Conservation (phyloP, 176 grass and related monocot genomes). For the Rhynchospora pubera region DNA sequence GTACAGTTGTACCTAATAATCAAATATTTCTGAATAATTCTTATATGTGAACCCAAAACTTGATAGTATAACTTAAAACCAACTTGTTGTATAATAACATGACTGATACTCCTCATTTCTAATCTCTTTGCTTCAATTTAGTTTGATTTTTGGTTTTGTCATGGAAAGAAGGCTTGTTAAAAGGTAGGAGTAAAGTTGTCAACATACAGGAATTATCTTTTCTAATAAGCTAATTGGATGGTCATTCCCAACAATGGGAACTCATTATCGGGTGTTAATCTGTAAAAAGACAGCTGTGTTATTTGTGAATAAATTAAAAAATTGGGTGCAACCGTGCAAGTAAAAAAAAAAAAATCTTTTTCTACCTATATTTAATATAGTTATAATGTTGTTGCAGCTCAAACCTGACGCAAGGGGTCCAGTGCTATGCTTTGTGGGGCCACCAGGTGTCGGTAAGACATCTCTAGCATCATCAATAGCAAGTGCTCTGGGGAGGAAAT, state of each 20-base stretch:
- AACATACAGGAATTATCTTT: not conserved
- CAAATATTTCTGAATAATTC: not conserved
- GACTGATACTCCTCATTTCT: not conserved
- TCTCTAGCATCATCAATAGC: conserved; percentile 97
- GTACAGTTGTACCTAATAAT: not conserved
- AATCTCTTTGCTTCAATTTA: not conserved
- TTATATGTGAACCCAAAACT: not conserved
- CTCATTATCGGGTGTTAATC: not conserved
- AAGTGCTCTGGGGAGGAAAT: conserved; percentile 74
- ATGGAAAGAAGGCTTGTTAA: not conserved
- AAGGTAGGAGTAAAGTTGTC: not conserved
- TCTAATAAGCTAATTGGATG: not conserved
- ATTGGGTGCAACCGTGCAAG: not conserved
- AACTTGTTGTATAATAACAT: not conserved
- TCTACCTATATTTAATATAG: not conserved
- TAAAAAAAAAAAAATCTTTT: not conserved
- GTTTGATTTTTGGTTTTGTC: not conserved
- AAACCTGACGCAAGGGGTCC: conserved; percentile 96
- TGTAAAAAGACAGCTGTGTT: not conserved
- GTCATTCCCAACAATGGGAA: not conserved
- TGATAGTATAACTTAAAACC: not conserved
- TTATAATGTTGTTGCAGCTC: conserved; percentile 51
- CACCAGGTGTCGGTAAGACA: conserved; percentile 98
- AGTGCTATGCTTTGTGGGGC: conserved; percentile 93
- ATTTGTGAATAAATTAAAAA: not conserved